Conservation (phyloP, 2,329 filamentous ascomycete genomes). For the Colletotrichum sp. region DNA sequence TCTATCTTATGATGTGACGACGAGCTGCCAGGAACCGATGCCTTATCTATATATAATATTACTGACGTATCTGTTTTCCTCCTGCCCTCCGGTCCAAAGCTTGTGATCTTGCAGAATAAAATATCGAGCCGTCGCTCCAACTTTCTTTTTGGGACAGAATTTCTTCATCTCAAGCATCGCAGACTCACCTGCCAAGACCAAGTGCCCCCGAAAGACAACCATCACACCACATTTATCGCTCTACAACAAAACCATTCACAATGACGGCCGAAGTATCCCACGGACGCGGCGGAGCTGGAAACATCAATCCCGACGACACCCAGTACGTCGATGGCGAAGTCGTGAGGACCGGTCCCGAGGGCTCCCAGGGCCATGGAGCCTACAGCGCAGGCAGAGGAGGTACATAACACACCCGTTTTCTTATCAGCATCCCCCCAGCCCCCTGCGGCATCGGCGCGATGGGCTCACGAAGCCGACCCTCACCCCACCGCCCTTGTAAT, state of each 20-base stretch:
- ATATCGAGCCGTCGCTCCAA: background rate
- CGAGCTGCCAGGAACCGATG: conserved; percentile 9
- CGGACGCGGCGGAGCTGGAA: conserved; percentile 66
- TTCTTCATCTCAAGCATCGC: background rate
- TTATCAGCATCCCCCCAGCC: background rate
- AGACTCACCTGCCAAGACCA: background rate
- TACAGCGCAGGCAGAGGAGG: conserved; percentile 65
- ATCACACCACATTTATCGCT: background rate
- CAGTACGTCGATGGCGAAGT: conserved; percentile 68
- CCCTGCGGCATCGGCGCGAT: background rate
- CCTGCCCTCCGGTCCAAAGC: background rate
- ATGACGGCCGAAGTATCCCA: conserved; percentile 59
- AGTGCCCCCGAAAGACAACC: background rate
- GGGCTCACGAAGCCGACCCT: background rate
- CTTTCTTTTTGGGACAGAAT: background rate
- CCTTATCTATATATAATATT: conserved; percentile 17
- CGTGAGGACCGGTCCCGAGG: conserved; percentile 57
- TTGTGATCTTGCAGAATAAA: conserved; percentile 1
- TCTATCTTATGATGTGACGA: conserved; percentile 21
- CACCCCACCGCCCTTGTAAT: background rate
- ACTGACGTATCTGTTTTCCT: conserved; percentile 16
- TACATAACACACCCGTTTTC: conserved; percentile 33
- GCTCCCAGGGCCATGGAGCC: conserved; percentile 62
- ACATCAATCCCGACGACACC: conserved; percentile 63
- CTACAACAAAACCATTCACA: background rate